phyloP scores from a whole-genome alignment of 148 eudicot genomes.

The Persicaria maculosa region DNA sequence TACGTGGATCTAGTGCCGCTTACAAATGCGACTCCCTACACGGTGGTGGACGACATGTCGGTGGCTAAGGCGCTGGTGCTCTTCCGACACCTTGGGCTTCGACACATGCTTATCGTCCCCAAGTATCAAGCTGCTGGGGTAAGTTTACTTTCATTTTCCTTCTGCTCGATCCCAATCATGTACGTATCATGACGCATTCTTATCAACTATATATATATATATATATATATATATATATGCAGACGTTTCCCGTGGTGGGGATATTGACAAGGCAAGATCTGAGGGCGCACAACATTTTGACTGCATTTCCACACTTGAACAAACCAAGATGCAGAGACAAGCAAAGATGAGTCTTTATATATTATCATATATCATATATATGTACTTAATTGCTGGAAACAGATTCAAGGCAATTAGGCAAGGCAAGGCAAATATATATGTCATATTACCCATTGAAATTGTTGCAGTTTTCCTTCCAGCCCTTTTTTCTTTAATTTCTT shows the following conservation, averaged over 20 bases:
- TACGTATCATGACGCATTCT: too few relatives aligned
- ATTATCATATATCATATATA: too few relatives aligned
- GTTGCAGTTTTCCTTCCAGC: too few relatives aligned
- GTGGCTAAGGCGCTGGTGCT: constrained; percentile 83
- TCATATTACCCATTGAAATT: too few relatives aligned
- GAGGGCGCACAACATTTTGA: constrained; percentile 70
- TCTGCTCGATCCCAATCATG: too few relatives aligned
- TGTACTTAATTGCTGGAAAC: too few relatives aligned
- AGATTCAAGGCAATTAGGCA: too few relatives aligned
- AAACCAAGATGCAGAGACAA: constrained; percentile 47
- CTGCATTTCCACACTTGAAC: constrained; percentile 60
- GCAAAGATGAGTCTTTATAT: constrained; percentile 31
- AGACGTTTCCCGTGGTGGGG: constrained; percentile 56
- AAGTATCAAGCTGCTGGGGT: constrained; percentile 73
- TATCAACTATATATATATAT: too few relatives aligned
- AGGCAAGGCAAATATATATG: too few relatives aligned
- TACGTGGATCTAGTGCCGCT: constrained; percentile 73
- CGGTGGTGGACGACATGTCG: constrained; percentile 69
- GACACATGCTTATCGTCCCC: constrained; percentile 76
- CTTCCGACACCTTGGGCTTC: constrained; percentile 74
- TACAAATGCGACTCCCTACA: constrained; percentile 69
- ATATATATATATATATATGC: too few relatives aligned
- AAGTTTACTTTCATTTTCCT: constrained; percentile 17
- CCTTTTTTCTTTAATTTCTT: too few relatives aligned
- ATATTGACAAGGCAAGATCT: constrained; percentile 90